A percentile compares a stretch with the other conserved stretches of the same genome.
phyloP scores from a whole-genome alignment of 129 eudicot genomes.

The Pittosporum tobira region DNA sequence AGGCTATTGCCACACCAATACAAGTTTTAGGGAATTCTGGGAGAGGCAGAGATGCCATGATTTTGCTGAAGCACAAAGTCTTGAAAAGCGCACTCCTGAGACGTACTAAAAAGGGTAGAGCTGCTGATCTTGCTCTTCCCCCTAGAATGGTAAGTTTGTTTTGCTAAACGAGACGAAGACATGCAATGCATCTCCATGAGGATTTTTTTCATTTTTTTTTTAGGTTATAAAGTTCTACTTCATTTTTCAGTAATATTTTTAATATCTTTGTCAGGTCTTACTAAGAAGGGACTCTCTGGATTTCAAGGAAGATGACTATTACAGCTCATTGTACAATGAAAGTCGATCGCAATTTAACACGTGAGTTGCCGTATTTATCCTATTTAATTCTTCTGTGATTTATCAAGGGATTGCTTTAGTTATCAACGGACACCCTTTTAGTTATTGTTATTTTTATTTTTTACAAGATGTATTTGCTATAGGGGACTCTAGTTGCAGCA shows the following conservation, averaged over 20 bases:
- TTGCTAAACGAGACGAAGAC: background rate
- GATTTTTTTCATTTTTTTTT: background rate
- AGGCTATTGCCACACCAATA: constrained; percentile 73
- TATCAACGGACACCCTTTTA: background rate
- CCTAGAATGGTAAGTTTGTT: constrained; percentile 63
- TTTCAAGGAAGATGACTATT: constrained; percentile 78
- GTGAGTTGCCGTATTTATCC: constrained; percentile 32
- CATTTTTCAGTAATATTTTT: no score
- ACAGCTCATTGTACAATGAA: constrained; percentile 73
- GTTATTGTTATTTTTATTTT: background rate
- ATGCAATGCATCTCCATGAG: constrained; percentile 1
- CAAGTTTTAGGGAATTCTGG: constrained; percentile 32
- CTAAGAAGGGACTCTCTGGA: constrained; percentile 73
- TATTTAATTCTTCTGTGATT: background rate
- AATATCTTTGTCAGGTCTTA: constrained; percentile 41
- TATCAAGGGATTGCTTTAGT: background rate
- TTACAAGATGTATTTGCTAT: background rate
- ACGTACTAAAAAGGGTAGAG: constrained; percentile 86
- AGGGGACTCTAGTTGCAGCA: background rate
- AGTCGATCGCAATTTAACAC: constrained; percentile 86
- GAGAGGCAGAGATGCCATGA: constrained; percentile 57
- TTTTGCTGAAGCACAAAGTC: constrained; percentile 69
- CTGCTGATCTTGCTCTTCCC: constrained; percentile 96
- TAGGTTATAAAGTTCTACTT: background rate
- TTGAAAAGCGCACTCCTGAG: constrained; percentile 61